Evolutionary conservation across 192 early-diverging fungal species (phyloP).

Genomic region (Mortierella antarctica): DNA sequence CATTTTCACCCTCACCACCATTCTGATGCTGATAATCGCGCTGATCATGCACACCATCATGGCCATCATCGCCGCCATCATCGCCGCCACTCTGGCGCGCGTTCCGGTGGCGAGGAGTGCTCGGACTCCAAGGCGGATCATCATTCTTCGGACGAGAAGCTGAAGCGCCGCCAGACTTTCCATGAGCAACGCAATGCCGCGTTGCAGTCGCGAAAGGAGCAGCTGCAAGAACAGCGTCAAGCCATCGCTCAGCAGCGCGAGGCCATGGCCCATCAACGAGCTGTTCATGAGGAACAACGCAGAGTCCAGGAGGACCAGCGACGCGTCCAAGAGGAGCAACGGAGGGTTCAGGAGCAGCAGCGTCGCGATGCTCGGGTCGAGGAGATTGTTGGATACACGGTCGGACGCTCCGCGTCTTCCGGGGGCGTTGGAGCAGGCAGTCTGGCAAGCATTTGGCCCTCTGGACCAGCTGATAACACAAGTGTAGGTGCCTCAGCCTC

Average conservation of each 20-base stretch:
- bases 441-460: conserved; percentile 39
- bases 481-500: too few relatives aligned
- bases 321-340: conserved; percentile 15
- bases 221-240: conserved; percentile 19
- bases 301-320: conserved; percentile 13
- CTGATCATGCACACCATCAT: conserved; percentile 6
- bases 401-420: neutral
- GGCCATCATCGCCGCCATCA: conserved; percentile 12
- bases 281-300: neutral
- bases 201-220: conserved; percentile 22
- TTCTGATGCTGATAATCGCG: neutral
- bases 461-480: neutral
- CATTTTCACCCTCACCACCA: conserved; percentile 18
- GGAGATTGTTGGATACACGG: conserved; percentile 9
- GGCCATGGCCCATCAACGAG: conserved; percentile 9
- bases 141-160: conserved; percentile 5
- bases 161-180: conserved; percentile 46
- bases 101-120: conserved; percentile 21
- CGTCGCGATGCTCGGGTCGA: conserved; percentile 6
- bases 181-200: conserved; percentile 35
- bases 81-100: conserved; percentile 34
- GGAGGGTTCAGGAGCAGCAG: conserved; percentile 18
- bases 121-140: neutral
- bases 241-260: conserved; percentile 23
- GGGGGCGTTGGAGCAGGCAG: conserved; percentile 32